A percentile compares a stretch with the other conserved stretches of the same genome.
Conservation (phyloP, 257 asterid genomes). For the Nicotiana otophora region DNA sequence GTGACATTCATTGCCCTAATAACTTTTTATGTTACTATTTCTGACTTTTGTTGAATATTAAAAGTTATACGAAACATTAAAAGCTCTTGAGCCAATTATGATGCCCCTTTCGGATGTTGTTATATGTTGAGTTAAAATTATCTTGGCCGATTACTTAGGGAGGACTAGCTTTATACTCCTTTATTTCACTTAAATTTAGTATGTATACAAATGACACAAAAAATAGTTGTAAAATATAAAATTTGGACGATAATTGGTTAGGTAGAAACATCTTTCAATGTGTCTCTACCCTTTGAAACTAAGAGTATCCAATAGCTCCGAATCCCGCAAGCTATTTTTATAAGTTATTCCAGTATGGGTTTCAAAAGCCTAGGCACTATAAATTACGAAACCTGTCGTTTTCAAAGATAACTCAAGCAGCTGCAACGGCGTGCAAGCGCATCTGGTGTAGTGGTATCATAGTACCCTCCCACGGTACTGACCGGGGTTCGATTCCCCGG, state of each 20-base stretch:
- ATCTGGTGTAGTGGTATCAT: slow-evolving; percentile 99
- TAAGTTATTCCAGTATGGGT: too few relatives aligned
- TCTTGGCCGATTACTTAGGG: background rate
- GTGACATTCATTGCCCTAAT: background rate
- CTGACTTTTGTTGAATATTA: background rate
- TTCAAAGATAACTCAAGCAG: too few relatives aligned
- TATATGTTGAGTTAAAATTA: background rate
- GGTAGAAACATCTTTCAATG: too few relatives aligned
- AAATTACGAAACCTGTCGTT: too few relatives aligned
- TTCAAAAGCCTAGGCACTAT: too few relatives aligned
- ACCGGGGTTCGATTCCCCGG: slow-evolving; percentile 99
- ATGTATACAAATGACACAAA: background rate
- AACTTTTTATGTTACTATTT: background rate
- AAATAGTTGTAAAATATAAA: too few relatives aligned
- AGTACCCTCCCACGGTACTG: slow-evolving; percentile 99
- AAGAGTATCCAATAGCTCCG: too few relatives aligned
- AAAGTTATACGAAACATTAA: background rate
- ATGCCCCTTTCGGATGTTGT: background rate
- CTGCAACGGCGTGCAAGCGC: slow-evolving; percentile 34
- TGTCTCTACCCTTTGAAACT: too few relatives aligned
- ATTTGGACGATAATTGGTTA: background rate
- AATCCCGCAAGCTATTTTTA: too few relatives aligned
- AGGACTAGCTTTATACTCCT: background rate
- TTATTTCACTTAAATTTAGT: background rate
- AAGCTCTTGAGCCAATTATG: background rate